A percentile compares a stretch with the other conserved stretches of the same genome.
These are phyloP conservation scores for Pseudomassariella vexata DNA, from an alignment of 2,329 filamentous ascomycete species.

Conservation along the genomic window DNA sequence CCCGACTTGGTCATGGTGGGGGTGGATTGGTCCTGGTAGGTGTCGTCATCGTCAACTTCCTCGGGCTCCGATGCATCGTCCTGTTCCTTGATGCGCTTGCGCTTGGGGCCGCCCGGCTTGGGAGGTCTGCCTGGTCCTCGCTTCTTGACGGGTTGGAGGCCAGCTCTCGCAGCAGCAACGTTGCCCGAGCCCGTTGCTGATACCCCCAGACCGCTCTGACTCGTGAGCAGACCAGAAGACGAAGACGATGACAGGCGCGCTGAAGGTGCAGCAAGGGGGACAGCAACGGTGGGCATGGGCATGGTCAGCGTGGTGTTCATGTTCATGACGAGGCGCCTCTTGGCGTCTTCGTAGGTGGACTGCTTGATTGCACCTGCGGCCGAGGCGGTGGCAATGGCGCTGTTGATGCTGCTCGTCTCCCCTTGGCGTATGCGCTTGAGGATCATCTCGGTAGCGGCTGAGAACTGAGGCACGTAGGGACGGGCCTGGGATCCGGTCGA, in stretches of 20 bases:
- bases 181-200: not conserved
- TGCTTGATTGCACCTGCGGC: slow-evolving; percentile 24
- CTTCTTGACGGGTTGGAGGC: slow-evolving; percentile 5
- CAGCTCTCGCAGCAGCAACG: not conserved
- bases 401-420: slow-evolving; percentile 26
- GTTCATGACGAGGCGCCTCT: slow-evolving; percentile 30
- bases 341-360: slow-evolving; percentile 31
- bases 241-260: too few relatives aligned
- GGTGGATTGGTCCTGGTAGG: slow-evolving; percentile 34
- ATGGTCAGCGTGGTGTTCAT: slow-evolving; percentile 34
- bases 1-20: slow-evolving; percentile 71
- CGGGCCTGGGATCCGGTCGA: slow-evolving; percentile 14
- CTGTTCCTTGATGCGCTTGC: slow-evolving; percentile 25
- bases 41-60: slow-evolving; percentile 15
- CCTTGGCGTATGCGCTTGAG: slow-evolving; percentile 30
- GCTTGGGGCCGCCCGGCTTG: slow-evolving; percentile 22
- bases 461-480: slow-evolving; percentile 27
- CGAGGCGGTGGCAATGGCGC: slow-evolving; percentile 27
- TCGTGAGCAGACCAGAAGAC: too few relatives aligned
- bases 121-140: slow-evolving; percentile 8
- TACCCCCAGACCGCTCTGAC: too few relatives aligned
- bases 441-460: slow-evolving; percentile 33
- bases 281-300: slow-evolving; percentile 23
- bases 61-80: slow-evolving; percentile 21
- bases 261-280: slow-evolving; percentile 5